A percentile compares a stretch with the other conserved stretches of the same genome.
Evolutionary conservation across 345 rosid genomes (phyloP).

Genomic region (Triadica sebifera): DNA sequence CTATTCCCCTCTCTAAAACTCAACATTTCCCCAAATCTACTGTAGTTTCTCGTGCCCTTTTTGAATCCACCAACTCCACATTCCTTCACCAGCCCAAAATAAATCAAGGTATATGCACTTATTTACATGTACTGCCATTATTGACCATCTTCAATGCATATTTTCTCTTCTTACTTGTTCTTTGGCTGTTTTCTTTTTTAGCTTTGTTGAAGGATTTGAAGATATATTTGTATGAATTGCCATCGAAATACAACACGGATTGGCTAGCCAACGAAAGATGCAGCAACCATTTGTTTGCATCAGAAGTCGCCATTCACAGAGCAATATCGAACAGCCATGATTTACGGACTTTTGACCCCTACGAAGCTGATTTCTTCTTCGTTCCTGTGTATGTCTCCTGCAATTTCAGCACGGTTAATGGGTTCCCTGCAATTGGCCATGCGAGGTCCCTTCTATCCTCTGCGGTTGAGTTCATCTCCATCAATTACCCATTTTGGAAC

Average conservation of each 20-base stretch:
- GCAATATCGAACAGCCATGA: slow-evolving; percentile 52
- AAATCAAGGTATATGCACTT: slow-evolving; percentile 33
- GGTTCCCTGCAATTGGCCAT: slow-evolving; percentile 91
- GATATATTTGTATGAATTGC: slow-evolving; percentile 73
- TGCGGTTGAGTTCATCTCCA: slow-evolving; percentile 61
- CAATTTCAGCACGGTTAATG: slow-evolving; percentile 80
- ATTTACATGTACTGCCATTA: not conserved
- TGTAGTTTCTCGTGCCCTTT: slow-evolving; percentile 52
- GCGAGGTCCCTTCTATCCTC: slow-evolving; percentile 68
- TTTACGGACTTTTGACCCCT: slow-evolving; percentile 65
- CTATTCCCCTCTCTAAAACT: slow-evolving; percentile 42
- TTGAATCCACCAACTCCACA: slow-evolving; percentile 52
- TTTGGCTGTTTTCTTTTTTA: slow-evolving; percentile 4
- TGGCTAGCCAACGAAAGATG: slow-evolving; percentile 86
- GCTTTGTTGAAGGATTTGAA: slow-evolving; percentile 61
- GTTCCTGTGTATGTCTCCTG: slow-evolving; percentile 95
- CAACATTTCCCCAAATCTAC: slow-evolving; percentile 41
- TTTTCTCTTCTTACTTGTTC: not conserved
- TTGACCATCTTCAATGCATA: not conserved
- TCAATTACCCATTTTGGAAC: slow-evolving; percentile 70
- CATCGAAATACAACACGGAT: slow-evolving; percentile 64
- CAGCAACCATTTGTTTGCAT: slow-evolving; percentile 78
- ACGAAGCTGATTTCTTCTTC: slow-evolving; percentile 90
- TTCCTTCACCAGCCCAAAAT: slow-evolving; percentile 25
- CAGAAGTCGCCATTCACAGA: slow-evolving; percentile 88